Base-by-base conservation (phyloP, 1,139 yeast genomes). In the Kluyveromyces marxianus region DNA sequence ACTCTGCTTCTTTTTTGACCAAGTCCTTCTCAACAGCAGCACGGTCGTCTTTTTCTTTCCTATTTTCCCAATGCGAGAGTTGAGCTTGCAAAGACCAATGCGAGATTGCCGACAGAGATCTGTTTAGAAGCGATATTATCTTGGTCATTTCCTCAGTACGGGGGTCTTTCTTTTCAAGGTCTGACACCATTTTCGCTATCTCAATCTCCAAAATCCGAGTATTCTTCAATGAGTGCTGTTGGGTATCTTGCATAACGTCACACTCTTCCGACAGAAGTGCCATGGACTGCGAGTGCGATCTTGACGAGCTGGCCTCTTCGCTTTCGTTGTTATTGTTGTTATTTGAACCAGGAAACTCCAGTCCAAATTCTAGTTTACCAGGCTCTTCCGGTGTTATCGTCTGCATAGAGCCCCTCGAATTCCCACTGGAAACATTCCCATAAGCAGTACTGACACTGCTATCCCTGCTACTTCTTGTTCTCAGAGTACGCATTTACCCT, bases 41-140 rank as follows among this genome's bases (percentile, higher is more conserved):
- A 28, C 63, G 46, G 34, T 56, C 57, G 41, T 56, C 58, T 43
- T 47, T 44, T 14, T 47, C 44, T 6, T 46, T 47, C 24, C 47
- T 51, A 36, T 49, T 52, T n/a, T 50, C 49, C 44, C 60, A 48
- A 44, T 54, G 56, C 25, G 55, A 47, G 36, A 61, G 49, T 48
- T 59, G 63, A 4, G 62, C 60, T 45, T 61, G 65, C 24, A 61
- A 44, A 24, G 61, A 54, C 62, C 62, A 61, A 44, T 61, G 65
- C 2, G 65, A 57, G 14, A 60, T 48, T 8, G 63, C 56, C 24
- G 57, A 54, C 44, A 61, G 46, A 8, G 63, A 52, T 27, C 55
- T 48, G 44, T 58, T 58, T 41, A 61, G 48, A 14, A 61, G 49
- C 29, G 49, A 46, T 1, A 59, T 47, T 21, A 60, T 46, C 30